phyloP scores from a whole-genome alignment of 352 stramenopile species.

The Pythium aquatile region DNA sequence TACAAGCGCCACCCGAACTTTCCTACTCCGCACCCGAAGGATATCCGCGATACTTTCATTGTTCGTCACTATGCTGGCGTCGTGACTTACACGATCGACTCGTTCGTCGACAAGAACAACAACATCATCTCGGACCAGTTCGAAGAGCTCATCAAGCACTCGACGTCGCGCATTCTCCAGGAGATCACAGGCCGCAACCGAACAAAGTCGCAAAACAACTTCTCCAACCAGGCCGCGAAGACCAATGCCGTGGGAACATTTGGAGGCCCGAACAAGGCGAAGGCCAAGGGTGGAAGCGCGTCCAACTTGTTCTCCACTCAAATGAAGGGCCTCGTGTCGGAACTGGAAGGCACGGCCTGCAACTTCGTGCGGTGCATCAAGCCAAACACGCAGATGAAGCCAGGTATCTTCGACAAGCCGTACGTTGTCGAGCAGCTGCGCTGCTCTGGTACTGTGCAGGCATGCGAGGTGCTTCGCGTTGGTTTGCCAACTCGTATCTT shows the following conservation, averaged over 20 bases:
- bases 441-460: constrained; percentile 72
- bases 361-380: constrained; percentile 97
- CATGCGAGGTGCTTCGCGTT: constrained; percentile 79
- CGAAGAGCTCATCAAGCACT: constrained; percentile 82
- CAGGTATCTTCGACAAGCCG: constrained; percentile 70
- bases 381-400: constrained; percentile 93
- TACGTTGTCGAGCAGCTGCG: constrained; percentile 78
- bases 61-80: constrained; percentile 84
- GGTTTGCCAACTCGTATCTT: constrained; percentile 82
- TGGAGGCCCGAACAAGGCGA: constrained; percentile 38
- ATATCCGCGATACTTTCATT: constrained; percentile 82
- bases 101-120: constrained; percentile 91
- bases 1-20: constrained; percentile 85
- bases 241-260: constrained; percentile 44
- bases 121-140: constrained; percentile 90
- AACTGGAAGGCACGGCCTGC: constrained; percentile 84
- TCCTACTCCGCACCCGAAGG: constrained; percentile 81
- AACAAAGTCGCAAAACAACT: constrained; percentile 42
- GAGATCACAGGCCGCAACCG: constrained; percentile 57
- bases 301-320: constrained; percentile 81
- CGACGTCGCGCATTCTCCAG: constrained; percentile 65
- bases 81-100: constrained; percentile 82
- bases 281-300: constrained; percentile 61
- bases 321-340: constrained; percentile 80
- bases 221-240: constrained; percentile 40